Base-by-base conservation (phyloP, 495 filamentous ascomycete species). In the Chaetomium cochliodes region DNA sequence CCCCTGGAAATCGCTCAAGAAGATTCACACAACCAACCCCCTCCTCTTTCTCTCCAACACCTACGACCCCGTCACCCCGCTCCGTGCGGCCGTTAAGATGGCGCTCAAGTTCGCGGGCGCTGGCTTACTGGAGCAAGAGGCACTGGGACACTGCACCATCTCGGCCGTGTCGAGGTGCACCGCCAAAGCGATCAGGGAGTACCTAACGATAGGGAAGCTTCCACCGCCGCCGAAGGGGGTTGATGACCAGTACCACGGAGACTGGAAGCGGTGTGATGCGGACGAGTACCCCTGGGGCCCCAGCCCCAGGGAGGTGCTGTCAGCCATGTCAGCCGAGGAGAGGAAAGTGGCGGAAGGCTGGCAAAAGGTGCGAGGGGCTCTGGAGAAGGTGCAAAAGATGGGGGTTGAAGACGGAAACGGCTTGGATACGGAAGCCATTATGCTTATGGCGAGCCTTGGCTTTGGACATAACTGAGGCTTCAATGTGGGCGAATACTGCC, bases 31-130 rank as follows among this genome's bases (percentile, higher is more conserved):
- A 5, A 76, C 80, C 0, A 81, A 84, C 65, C 87, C 86, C 0
- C 67, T 90, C 41, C 74, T 90, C 15, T 83, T 90, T 60, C 72
- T 89, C 2, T 82, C 79, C 56, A 88, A 84, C 69, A 79, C 76
- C 0, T 73, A 81, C 16, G 86, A 90, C 57, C 87, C 87, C 0
- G 86, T 88, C 39, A 87, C 85, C 0, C 81, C 86, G 5, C 69
- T 87, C 6, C 28, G 58, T 22, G 73, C 78, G n/a, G 83, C 79
- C 0, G 73, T 80, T n/a, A 79, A 80, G 51, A 84, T 84, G 82
- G 75, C 82, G 22, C 69, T 70, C 37, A 74, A 74, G 65, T 84
- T 83, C 55, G 65, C 74, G 7, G 73, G 70, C n/a, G 76, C 82
- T 0, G 78, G 78, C 1, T 68, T 85, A 18, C 62, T 84, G 2